Percentiles rank a stretch among this genome's conserved stretches.
Conservation (phyloP, 1,284 basidiomycete species). For the Ceratobasidium theobromae region DNA sequence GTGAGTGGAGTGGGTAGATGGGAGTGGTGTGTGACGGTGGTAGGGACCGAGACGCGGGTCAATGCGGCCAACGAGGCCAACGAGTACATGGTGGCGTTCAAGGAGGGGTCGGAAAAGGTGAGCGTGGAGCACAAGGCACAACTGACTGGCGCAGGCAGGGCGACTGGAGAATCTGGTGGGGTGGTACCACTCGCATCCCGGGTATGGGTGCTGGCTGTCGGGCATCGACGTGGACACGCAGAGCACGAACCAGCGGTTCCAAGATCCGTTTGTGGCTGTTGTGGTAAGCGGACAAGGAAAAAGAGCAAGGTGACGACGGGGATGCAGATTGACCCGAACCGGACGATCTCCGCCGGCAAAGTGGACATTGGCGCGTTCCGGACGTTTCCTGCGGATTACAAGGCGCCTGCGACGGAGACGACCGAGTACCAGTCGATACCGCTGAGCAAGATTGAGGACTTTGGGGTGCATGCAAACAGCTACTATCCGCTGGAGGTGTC, state of each 20-base stretch:
- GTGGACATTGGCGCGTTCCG: constrained; percentile 99
- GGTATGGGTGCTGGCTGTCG: constrained; percentile 96
- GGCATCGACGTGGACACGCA: constrained; percentile 97
- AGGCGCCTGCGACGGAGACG: constrained; percentile 64
- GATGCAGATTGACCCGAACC: constrained; percentile 90
- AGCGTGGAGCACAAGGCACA: constrained; percentile 35
- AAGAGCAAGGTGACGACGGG: too few relatives aligned
- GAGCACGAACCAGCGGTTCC: constrained; percentile 89
- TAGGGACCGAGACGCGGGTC: constrained; percentile 87
- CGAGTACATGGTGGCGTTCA: constrained; percentile 98
- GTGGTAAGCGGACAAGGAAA: too few relatives aligned
- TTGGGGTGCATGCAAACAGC: constrained; percentile 95
- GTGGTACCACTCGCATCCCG: constrained; percentile 99
- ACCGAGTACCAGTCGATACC: constrained; percentile 94
- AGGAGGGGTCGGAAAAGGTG: constrained; percentile 76
- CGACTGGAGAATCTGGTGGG: constrained; percentile 88
- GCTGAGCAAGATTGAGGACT: constrained; percentile 92
- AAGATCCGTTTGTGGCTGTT: constrained; percentile 96
- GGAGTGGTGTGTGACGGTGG: not conserved
- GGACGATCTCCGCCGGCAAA: constrained; percentile 95
- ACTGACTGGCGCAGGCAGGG: constrained; percentile 58
- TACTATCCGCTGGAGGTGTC: constrained; percentile 95
- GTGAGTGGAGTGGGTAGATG: constrained; percentile 42
- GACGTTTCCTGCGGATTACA: constrained; percentile 90
- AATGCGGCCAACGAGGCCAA: constrained; percentile 96